These are phyloP conservation scores for Candida cerambycidarum DNA, from an alignment of 805 yeast genomes.

Conservation along the genomic window DNA sequence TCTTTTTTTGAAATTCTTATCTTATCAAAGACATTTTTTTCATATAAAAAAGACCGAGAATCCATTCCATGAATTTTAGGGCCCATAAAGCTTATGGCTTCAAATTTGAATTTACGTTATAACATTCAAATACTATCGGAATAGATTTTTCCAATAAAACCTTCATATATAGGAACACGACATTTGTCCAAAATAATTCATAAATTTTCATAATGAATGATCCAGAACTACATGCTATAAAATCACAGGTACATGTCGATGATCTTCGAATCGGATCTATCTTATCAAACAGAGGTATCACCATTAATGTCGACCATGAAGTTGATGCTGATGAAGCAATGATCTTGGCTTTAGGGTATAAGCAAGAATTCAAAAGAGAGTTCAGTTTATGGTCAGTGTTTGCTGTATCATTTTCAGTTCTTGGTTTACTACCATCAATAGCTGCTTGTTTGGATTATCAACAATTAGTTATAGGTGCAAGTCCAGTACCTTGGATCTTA, in stretches of 20 bases:
- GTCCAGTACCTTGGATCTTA: constrained; percentile 60
- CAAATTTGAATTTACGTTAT: too few relatives aligned
- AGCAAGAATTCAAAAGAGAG: constrained; percentile 61
- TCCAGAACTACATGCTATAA: constrained; percentile 20
- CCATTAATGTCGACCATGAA: constrained; percentile 48
- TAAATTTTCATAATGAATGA: constrained; percentile 5
- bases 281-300: constrained; percentile 37
- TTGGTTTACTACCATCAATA: constrained; percentile 64
- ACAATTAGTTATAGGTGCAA: constrained; percentile 59
- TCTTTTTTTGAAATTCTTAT: not conserved
- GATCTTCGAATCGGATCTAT: constrained; percentile 37
- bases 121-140: not conserved
- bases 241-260: constrained; percentile 33
- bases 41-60: not conserved
- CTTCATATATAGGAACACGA: too few relatives aligned
- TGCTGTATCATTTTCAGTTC: constrained; percentile 62
- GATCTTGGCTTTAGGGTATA: constrained; percentile 59
- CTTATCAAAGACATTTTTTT: constrained; percentile 1
- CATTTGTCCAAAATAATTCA: too few relatives aligned
- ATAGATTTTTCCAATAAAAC: too few relatives aligned
- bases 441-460: constrained; percentile 64
- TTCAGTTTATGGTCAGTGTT: constrained; percentile 58
- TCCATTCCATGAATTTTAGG: too few relatives aligned
- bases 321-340: constrained; percentile 51
- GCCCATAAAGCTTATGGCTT: too few relatives aligned